phyloP scores from a whole-genome alignment of 2,329 filamentous ascomycete genomes.

The Aspergillus floridensis region DNA sequence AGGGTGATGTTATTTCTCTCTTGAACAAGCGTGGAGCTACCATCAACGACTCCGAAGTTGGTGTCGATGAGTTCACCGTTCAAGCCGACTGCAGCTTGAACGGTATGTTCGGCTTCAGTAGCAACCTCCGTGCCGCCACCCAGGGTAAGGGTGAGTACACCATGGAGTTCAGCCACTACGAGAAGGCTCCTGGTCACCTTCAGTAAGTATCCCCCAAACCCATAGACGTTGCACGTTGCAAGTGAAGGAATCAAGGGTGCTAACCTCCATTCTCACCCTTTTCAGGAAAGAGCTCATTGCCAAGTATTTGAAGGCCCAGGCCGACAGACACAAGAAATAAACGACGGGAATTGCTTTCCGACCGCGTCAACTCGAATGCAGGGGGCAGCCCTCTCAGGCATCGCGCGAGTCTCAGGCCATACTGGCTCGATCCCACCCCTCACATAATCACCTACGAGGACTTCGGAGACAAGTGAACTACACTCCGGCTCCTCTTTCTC shows the following conservation, averaged over 20 bases:
- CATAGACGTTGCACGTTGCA: neutral
- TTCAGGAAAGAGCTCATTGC: conserved; percentile 62
- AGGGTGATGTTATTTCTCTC: conserved; percentile 89
- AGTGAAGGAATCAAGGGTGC: conserved; percentile 11
- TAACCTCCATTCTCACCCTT: neutral
- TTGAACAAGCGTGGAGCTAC: conserved; percentile 96
- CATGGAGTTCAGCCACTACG: conserved; percentile 99
- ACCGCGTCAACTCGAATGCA: neutral
- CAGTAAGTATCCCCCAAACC: conserved; percentile 62
- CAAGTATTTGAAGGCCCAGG: conserved; percentile 66
- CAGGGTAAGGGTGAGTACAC: conserved; percentile 98
- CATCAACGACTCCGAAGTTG: conserved; percentile 93
- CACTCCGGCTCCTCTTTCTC: neutral
- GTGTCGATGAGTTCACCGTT: conserved; percentile 88
- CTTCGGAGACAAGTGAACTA: neutral
- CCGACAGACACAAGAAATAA: conserved; percentile 62
- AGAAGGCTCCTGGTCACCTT: conserved; percentile 78
- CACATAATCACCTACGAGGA: neutral
- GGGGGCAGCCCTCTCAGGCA: neutral
- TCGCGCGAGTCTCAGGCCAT: neutral
- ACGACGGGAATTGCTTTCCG: neutral
- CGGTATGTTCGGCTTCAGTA: conserved; percentile 96
- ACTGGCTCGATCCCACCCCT: neutral
- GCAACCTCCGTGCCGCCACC: conserved; percentile 83
- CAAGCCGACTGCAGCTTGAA: conserved; percentile 91